Evolutionary conservation across 805 yeast genomes (phyloP).

Genomic region (Zygoascus flipseniorum): DNA sequence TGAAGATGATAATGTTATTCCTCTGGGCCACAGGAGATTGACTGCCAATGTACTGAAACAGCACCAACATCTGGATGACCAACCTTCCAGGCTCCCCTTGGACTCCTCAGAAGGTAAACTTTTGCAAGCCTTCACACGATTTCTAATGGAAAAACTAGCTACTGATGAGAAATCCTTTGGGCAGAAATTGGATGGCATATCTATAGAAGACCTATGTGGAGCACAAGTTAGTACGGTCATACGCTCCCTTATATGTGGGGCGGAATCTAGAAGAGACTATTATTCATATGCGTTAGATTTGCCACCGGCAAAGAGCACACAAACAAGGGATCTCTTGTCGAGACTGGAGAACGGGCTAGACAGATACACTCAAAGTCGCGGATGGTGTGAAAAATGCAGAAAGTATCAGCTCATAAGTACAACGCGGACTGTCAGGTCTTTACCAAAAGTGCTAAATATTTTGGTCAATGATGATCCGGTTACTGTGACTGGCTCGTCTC

Average conservation of each 20-base stretch:
- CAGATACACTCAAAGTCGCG: slow-evolving; percentile 33
- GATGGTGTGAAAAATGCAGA: slow-evolving; percentile 46
- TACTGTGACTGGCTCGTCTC: neutral
- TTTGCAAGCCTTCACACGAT: slow-evolving; percentile 49
- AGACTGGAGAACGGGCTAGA: slow-evolving; percentile 20
- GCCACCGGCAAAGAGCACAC: slow-evolving; percentile 1
- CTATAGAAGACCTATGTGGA: slow-evolving; percentile 12
- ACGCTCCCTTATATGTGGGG: slow-evolving; percentile 19
- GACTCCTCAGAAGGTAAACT: slow-evolving; percentile 16
- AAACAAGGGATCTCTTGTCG: slow-evolving; percentile 14
- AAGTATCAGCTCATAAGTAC: slow-evolving; percentile 48
- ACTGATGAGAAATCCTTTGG: slow-evolving; percentile 35
- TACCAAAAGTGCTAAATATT: slow-evolving; percentile 12
- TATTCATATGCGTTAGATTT: slow-evolving; percentile 20
- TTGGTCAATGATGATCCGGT: neutral
- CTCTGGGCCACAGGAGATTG: neutral
- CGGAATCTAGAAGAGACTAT: slow-evolving; percentile 14
- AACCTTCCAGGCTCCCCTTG: no score
- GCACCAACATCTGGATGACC: neutral
- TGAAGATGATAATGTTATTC: slow-evolving; percentile 27
- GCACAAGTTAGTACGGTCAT: slow-evolving; percentile 14
- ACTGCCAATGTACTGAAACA: neutral
- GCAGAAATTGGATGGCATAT: neutral
- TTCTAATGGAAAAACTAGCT: slow-evolving; percentile 45
- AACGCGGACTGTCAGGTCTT: slow-evolving; percentile 26